Base-by-base conservation (phyloP, 306 rosid genomes). In the Sesbania bispinosa region DNA sequence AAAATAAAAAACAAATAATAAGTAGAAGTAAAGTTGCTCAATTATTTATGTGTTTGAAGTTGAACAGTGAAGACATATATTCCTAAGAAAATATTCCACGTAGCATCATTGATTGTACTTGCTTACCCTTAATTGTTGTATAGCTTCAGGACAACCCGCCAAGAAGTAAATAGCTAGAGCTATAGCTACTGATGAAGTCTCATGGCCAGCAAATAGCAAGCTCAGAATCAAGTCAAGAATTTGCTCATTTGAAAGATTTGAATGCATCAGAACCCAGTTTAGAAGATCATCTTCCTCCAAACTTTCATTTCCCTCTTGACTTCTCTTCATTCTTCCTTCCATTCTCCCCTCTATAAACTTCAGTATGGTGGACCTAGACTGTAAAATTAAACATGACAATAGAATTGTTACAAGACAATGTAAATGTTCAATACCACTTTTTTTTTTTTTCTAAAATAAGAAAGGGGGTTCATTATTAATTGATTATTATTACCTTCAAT, bases 141-240 rank as follows among this genome's bases (percentile, higher is more conserved):
- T 38, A 14, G 98, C 89, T 55, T 19, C 61, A 60, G 94, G 97
- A 52, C 94, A 87, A 30, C 84, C 54, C 1, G 88, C 83, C 81
- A 93, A 81, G 79, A 93, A 88, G 86, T 84, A 83, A 36, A 93
- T 76, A 18, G 98, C 94, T 30, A 93, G 51, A 77, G 97, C 80
- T 77, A 90, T 88, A 74, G 98, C 75, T 1, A 93, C 88, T 0
- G 96, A 90, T 10, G 98, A 88, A 13, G 96, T 90, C 72, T 94
- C 97, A 71, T 94, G 98, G 58, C 98, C 98, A 67, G 96, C 98
- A 55, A 94, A 94, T 10, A 94, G 90, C 81, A 94, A 73, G 70
- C 98, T 90, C 9, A 94, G 48, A 36, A 94, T 68, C 86, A 94
- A 83, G 87, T 94, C 98, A 24, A 94, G 97, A 55, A 94, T 94